Base-by-base conservation (phyloP, 2,329 filamentous ascomycete genomes). In the Stachybotrys chlorohalonatus region DNA sequence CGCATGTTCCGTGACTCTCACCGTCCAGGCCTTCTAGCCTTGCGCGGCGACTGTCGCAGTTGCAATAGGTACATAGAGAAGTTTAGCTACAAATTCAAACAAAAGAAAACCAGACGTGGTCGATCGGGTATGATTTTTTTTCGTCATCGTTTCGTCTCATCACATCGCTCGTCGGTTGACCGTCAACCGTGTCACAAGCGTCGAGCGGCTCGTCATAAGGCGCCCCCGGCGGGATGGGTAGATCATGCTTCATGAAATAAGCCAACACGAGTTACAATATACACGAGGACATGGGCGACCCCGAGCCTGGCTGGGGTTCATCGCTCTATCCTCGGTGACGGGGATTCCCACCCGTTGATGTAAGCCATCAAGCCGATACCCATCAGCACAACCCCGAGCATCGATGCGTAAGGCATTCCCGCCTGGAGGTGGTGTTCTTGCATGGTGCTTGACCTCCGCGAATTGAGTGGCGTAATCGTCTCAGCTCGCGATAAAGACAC, bases 341-440 rank as follows among this genome's bases (percentile, higher is more conserved):
- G 63, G 24, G 64, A 47, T 63, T 90, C 87, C 88, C 88, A 93
- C 52, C 87, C 86, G 65, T 94, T 94, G 62, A 94, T 78, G 70
- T 91, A 92, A 47, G 87, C 88, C 89, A 94, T 94, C 59, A 94
- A 69, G 13, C 89, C 87, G 74, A 94, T 86, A 36, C 89, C 89
- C 57, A 94, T 74, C 54, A 94, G 70, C 31, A 94, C 89, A 36
- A 94, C 89, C 11, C 89, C 87, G 49, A 94, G 72, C 81, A 93
- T 90, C 2, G 87, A 91, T 47, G 87, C 86, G 65, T 92, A 93
- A 15, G 89, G 89, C 56, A 89, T 76, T 54, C 81, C 78, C 49
- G 85, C 67, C 47, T 71, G 62, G 55, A 80, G 64, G 52, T 67
- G 74, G 59, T 71, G 72, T 50, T 79, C 75, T 55, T 67, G 75